Percentiles rank a stretch among this genome's conserved stretches.
These are phyloP conservation scores for Agarophyton chilense DNA, from an alignment of 23 red algal genomes.

Conservation along the genomic window DNA sequence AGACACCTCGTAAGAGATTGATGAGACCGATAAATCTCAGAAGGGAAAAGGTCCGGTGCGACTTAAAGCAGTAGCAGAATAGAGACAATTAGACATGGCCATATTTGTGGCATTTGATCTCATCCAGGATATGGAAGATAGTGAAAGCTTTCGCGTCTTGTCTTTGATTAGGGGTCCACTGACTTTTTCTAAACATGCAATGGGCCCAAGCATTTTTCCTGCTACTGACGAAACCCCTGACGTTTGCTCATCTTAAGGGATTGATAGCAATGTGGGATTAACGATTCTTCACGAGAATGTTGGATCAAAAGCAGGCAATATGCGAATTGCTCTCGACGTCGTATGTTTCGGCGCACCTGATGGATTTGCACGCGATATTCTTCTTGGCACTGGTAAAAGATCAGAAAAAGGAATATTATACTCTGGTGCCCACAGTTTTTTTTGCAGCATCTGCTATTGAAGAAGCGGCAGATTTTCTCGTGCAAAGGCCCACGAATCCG, in stretches of 20 bases:
- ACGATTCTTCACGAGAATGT: slow-evolving; percentile 40
- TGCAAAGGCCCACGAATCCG: slow-evolving; percentile 32
- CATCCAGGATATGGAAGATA: slow-evolving; percentile 42
- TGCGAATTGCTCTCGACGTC: slow-evolving; percentile 62
- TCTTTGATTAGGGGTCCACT: slow-evolving; percentile 54
- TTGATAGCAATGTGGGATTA: not conserved
- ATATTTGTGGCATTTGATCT: slow-evolving; percentile 55
- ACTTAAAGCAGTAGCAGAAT: slow-evolving; percentile 31
- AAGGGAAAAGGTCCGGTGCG: not conserved
- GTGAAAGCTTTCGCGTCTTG: slow-evolving; percentile 47
- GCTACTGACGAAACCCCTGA: not conserved
- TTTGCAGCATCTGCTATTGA: slow-evolving; percentile 46
- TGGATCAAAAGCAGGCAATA: slow-evolving; percentile 50
- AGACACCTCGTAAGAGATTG: not conserved
- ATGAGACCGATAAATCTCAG: not conserved
- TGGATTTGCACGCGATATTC: slow-evolving; percentile 35
- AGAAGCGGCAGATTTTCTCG: slow-evolving; percentile 54
- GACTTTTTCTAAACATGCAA: not conserved
- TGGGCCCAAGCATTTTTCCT: not conserved
- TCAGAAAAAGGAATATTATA: slow-evolving; percentile 48
- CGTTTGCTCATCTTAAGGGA: not conserved
- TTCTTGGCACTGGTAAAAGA: slow-evolving; percentile 47
- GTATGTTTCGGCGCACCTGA: slow-evolving; percentile 39
- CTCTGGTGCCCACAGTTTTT: slow-evolving; percentile 43
- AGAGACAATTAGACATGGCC: slow-evolving; percentile 48